phyloP scores from a whole-genome alignment of 331 rosid species.

The Quercus lobata region DNA sequence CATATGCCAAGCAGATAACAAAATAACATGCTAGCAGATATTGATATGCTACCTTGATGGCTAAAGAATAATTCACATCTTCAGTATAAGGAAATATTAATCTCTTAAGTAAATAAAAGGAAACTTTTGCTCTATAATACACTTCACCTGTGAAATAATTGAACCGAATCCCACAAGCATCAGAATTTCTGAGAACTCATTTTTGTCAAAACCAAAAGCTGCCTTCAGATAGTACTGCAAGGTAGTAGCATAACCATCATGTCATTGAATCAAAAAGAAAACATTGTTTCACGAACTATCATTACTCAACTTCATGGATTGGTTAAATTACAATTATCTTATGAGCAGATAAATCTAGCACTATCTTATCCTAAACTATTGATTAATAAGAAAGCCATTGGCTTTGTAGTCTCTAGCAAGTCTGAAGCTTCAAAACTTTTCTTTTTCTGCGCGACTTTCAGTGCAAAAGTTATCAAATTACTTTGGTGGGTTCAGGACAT shows the following conservation, averaged over 20 bases:
- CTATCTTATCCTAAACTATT: not conserved
- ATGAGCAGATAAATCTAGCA: not conserved
- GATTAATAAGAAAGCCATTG: not conserved
- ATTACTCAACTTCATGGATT: not conserved
- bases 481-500: not conserved
- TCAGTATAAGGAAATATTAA: not conserved
- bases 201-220: conserved; percentile 65
- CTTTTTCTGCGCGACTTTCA: not conserved
- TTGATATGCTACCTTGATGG: not conserved
- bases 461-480: not conserved
- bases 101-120: not conserved
- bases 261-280: not conserved
- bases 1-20: not conserved
- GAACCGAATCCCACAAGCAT: conserved; percentile 70
- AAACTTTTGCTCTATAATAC: not conserved
- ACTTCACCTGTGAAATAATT: conserved; percentile 68
- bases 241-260: conserved; percentile 12
- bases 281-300: not conserved
- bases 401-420: not conserved
- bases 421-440: not conserved
- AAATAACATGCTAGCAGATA: not conserved
- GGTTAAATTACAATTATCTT: not conserved
- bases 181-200: conserved; percentile 64
- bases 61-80: not conserved
- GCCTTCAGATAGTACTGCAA: conserved; percentile 84